phyloP scores from a whole-genome alignment of 169 alveolate genomes.

The Amoebophrya sp. region DNA sequence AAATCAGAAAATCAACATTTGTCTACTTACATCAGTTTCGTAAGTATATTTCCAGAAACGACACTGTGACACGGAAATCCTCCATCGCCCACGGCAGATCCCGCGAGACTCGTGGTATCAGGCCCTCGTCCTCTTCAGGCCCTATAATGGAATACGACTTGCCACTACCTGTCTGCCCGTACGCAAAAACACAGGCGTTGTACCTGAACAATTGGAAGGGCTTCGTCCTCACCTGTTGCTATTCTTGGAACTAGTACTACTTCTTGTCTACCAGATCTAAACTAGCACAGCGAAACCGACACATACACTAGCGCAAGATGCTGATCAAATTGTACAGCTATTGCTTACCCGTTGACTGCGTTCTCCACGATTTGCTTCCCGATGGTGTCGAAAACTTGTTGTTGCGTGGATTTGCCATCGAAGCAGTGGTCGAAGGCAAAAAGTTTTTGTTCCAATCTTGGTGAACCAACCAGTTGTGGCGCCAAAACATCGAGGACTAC shows the following conservation, averaged over 20 bases:
- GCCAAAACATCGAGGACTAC: background rate
- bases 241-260: no score
- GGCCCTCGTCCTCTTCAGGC: background rate
- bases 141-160: background rate
- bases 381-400: background rate
- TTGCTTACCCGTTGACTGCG: constrained; percentile 12
- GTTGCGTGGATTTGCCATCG: background rate
- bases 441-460: background rate
- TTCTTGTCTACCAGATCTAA: no score
- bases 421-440: constrained; percentile 24
- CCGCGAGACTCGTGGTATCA: background rate
- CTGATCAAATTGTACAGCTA: no score
- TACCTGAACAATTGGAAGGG: no score
- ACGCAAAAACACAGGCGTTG: constrained; percentile 18
- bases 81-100: background rate
- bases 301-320: no score
- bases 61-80: constrained; percentile 52
- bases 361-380: background rate
- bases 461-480: background rate
- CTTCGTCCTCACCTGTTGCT: no score
- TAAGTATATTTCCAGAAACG: constrained; percentile 79
- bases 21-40: no score
- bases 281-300: no score
- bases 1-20: no score
- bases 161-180: constrained; percentile 29